These are phyloP conservation scores for Aspergillus terreus DNA, from an alignment of 2,329 filamentous ascomycete genomes.

Conservation along the genomic window DNA sequence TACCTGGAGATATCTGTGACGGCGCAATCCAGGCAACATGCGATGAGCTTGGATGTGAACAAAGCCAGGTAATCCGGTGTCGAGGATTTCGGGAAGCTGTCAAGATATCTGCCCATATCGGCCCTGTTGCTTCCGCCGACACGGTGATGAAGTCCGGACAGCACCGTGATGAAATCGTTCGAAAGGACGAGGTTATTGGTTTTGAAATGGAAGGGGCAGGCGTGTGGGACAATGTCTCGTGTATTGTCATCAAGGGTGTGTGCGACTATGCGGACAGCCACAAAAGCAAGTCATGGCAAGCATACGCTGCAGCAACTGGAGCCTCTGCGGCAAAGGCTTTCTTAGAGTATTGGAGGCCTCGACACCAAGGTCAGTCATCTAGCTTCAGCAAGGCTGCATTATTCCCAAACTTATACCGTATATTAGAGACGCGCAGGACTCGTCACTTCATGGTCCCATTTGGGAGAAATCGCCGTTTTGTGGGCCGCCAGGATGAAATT, in stretches of 20 bases:
- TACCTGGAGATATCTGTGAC: background rate
- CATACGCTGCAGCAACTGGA: background rate
- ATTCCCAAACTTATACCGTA: too few relatives aligned
- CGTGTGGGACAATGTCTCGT: background rate
- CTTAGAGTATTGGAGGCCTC: background rate
- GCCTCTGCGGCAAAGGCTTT: background rate
- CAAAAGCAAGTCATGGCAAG: background rate
- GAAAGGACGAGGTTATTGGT: background rate
- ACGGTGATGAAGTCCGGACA: background rate
- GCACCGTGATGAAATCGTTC: background rate
- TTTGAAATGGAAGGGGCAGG: background rate
- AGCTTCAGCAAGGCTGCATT: too few relatives aligned
- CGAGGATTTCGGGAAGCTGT: background rate
- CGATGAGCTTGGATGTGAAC: background rate
- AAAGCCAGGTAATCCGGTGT: background rate
- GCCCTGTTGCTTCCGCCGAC: background rate
- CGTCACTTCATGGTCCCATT: conserved; percentile 7
- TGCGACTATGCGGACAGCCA: background rate
- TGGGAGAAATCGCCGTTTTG: conserved; percentile 5
- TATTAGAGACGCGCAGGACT: background rate
- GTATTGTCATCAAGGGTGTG: background rate
- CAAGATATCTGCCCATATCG: background rate
- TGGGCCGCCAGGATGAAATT: conserved; percentile 11
- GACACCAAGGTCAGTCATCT: background rate
- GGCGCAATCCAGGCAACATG: background rate